Evolutionary conservation across 2,329 filamentous ascomycete genomes (phyloP), one percentile per base, ranked within the genome.

Genomic region (Zymoseptoria passerinii): DNA sequence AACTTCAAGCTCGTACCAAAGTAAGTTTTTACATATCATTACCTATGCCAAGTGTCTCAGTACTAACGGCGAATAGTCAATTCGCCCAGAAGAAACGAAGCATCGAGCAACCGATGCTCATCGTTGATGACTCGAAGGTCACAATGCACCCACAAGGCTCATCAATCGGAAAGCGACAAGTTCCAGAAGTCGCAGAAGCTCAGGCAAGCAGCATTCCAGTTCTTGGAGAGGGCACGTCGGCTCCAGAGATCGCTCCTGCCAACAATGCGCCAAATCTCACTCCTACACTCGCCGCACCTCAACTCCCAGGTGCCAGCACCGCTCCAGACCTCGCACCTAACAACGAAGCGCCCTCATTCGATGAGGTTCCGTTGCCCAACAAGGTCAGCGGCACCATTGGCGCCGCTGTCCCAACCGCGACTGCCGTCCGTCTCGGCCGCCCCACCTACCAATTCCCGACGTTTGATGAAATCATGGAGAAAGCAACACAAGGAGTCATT

Each of bases 301-400:
- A 20, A 8, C 53, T 54, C 40, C 1, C 53, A 48, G 53, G 3
- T 48, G 53, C 53, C 4, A 48, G 44, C 8, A 35, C 53, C 10
- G 53, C 53, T 8, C 53, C 53, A 44, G 44, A 28, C 8, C 28
- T 48, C 5, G 28, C 53, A 3, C 28, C 53, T 18, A 35, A 28
- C 53, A 54, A 54, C 20, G 53, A 54, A 18, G 53, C 53, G 16
- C 53, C 53, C 8, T 28, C 28, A 10, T 54, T 54, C 40, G 27
- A 18, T 28, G 27, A 54, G 13, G 53, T 54, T 19, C 40, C 53
- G 13, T 10, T 18, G n/a, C 28, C 3, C 53, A 54, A 54, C 40
- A 29, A 28, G 8, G 28, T 20, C n/a, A 40, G 28, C 9, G 53
- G 53, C 7, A 54, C 53, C 28, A 29, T 54, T 16, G 53, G 53